Evolutionary conservation across 2,329 filamentous ascomycete species (phyloP), one percentile per base, ranked within the genome.

Genomic region (Colletotrichum sojae): DNA sequence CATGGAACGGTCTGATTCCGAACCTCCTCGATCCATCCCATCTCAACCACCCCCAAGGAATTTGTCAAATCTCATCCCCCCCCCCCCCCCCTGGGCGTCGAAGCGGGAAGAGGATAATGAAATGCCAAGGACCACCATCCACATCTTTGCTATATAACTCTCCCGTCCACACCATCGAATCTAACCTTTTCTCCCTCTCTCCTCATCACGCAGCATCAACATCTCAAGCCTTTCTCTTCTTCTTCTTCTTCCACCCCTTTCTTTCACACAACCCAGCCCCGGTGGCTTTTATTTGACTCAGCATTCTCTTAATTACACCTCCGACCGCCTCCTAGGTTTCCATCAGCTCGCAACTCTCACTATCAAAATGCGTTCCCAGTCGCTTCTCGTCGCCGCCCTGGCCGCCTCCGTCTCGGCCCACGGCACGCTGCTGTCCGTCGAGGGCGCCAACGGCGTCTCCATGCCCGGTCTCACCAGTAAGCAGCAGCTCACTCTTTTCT

Each of bases 391-490:
- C 73, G 83, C 86, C 74, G 69, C 71, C 31, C 53, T 72, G 71
- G 71, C 71, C 53, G 68, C 65, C 25, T 79, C 83, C 72, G 83
- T 84, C 73, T 84, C 85, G 55, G 87, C 86, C 62, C 89, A 91
- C 79, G 88, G 89, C 77, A 81, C 90, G 63, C 81, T 90, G 74
- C 84, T 85, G 73, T 78, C 83, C 49, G 82, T 90, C 71, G 77
- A 84, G 73, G 89, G 89, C 63, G 87, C 88, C 72, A 91, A 91
- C 74, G 85, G 86, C 71, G 89, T 91, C 51, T 83, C 77, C 71
- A 90, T 91, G 88, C 87, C 89, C 40, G 89, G 86, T 77, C 85
- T 91, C 15, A 65, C 71, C 31, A 59, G 69, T 71, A 70, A 67
- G 67, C 73, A 67, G 67, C 73, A 9, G 15, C 16, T 10, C 4